Percentiles rank a stretch among this genome's conserved stretches.
phyloP scores from a whole-genome alignment of 1,284 basidiomycete species.

The Ceratobasidium sp. region DNA sequence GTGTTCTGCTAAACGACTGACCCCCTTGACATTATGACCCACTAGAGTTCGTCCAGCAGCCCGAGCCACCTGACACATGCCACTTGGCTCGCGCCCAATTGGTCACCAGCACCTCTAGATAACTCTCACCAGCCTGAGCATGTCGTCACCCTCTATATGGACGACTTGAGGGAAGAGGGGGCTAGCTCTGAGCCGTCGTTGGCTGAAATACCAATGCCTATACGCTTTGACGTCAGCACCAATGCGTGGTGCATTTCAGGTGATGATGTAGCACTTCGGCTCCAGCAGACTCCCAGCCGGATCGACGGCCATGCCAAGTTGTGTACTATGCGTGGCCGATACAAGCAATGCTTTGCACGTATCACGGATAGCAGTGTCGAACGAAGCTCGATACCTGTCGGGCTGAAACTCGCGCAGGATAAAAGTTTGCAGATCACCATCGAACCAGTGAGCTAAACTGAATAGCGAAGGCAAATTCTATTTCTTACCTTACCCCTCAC shows the following conservation, averaged over 20 bases:
- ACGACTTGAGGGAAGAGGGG: slow-evolving; percentile 59
- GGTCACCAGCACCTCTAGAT: slow-evolving; percentile 25
- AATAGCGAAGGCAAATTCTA: slow-evolving; percentile 36
- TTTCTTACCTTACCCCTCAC: slow-evolving; percentile 2
- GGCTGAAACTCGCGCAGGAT: slow-evolving; percentile 54
- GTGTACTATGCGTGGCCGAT: slow-evolving; percentile 73
- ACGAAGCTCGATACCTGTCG: slow-evolving; percentile 53
- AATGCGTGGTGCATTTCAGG: slow-evolving; percentile 77
- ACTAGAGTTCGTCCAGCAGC: slow-evolving; percentile 23
- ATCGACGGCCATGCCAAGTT: slow-evolving; percentile 79
- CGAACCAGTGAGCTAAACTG: slow-evolving; percentile 50
- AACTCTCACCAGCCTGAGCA: slow-evolving; percentile 22
- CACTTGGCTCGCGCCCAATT: slow-evolving; percentile 22
- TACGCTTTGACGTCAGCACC: slow-evolving; percentile 59
- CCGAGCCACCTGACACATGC: slow-evolving; percentile 11
- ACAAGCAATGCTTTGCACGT: slow-evolving; percentile 73
- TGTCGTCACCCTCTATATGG: slow-evolving; percentile 52
- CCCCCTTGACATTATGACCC: background rate
- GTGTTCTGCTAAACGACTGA: background rate
- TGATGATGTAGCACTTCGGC: slow-evolving; percentile 64
- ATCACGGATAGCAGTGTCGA: slow-evolving; percentile 60
- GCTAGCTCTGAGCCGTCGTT: slow-evolving; percentile 65
- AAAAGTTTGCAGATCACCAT: slow-evolving; percentile 55
- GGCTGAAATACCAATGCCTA: slow-evolving; percentile 70
- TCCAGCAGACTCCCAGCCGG: slow-evolving; percentile 70